Evolutionary conservation across 1,139 yeast species (phyloP), one percentile per base, ranked within the genome.

Genomic region (Taphrina wiesneri): DNA sequence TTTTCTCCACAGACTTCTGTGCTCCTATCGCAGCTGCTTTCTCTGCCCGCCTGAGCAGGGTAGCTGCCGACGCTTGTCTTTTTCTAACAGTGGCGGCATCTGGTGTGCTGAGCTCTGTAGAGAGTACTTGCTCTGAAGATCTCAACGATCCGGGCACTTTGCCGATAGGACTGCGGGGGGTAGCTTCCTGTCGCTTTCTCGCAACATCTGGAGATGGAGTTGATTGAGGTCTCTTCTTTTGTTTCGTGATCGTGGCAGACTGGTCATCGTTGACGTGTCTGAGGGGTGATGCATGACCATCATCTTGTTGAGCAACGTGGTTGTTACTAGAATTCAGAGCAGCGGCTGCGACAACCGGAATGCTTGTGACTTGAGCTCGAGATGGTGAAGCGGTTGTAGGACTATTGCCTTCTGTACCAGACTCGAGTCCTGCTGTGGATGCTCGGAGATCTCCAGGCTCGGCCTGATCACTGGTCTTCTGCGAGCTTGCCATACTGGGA

Each of bases 181-280:
- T 19, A n/a, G 43, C 43, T 13, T 39, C 43, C 19, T 39, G 43
- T 21, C 28, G 11, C 49, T 45, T 45, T 21, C 49, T 19, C 11
- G 49, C 49, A n/a, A 45, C 15, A 21, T 21, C 49, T 45, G 49
- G 49, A 23, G 49, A 45, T 21, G 49, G 49, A 1, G 49, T 45
- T 6, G 49, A 45, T 11, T 23, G 26, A 21, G 49, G 26, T n/a
- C 49, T 7, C 28, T 45, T 45, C 49, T 23, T 45, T 11, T 9
- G 11, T 45, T 45, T 45, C 28, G 49, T 45, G 17, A 7, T 39
- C 17, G 43, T 15, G 25, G 28, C 5, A 11, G 13, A 9, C 39
- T 13, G 13, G 39, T 32, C 39, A 9, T 13, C 9, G 39, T 32
- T 9, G 39, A 32, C 9, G 39, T 32, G n/a, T n/a, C n/a, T n/a